Conservation (phyloP, 2,329 filamentous ascomycete species). For the Bipolaris cookei region DNA sequence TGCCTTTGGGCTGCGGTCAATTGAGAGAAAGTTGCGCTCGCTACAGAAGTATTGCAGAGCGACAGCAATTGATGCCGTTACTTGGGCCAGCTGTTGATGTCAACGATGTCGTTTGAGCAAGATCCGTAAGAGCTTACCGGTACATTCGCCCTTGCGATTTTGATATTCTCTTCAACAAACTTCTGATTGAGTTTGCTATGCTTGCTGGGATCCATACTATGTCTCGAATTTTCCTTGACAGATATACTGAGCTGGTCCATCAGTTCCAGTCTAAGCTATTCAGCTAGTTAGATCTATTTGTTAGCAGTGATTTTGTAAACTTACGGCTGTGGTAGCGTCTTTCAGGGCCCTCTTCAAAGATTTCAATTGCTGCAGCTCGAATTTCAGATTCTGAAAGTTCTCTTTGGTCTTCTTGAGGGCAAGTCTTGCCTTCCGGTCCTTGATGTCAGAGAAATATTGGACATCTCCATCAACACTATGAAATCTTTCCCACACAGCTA, state of each 20-base stretch:
- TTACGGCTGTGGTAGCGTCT: neutral
- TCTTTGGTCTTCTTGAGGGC: neutral
- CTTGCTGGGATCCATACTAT: neutral
- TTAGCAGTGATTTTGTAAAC: neutral
- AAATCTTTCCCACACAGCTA: neutral
- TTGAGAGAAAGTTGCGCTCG: neutral
- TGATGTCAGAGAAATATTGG: neutral
- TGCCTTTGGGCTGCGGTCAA: neutral
- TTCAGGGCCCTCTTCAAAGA: neutral
- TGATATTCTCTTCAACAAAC: neutral
- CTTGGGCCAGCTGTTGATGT: neutral
- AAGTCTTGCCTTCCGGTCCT: neutral
- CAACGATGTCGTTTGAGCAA: neutral
- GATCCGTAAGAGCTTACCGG: neutral
- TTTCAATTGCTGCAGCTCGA: neutral
- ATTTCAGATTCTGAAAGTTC: neutral
- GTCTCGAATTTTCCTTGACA: no score
- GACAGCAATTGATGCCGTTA: neutral
- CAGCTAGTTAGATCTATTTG: neutral
- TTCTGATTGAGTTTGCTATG: neutral
- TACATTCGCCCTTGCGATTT: neutral
- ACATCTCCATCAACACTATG: neutral
- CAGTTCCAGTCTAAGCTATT: neutral
- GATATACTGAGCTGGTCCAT: neutral
- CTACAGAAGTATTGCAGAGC: slow-evolving; percentile 1